Evolutionary conservation across 2,329 filamentous ascomycete species (phyloP), one percentile per base, ranked within the genome.

Genomic region (Westerdykella sp.): DNA sequence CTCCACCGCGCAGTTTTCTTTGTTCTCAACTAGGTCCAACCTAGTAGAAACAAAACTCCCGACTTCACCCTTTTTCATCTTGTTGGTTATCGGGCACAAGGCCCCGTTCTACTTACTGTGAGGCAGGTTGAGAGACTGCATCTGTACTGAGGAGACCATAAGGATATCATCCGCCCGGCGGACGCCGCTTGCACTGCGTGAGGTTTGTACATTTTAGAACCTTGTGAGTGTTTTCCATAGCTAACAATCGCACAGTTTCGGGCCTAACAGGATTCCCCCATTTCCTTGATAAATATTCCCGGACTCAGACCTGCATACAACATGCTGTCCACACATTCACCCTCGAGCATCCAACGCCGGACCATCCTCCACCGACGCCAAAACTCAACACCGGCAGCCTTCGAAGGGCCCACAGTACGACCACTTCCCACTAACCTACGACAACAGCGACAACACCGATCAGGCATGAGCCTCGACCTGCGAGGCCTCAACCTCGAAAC

Each of bases 351-450:
- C 74, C 83, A 87, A 67, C 78, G 78, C 70, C 82, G 82, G 69
- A 80, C 83, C 68, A 80, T 80, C 72, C 78, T 81, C 71, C 88
- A 95, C 73, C 80, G 87, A 69, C 85, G 89, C 73, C 88, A 95
- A 75, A 84, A 87, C 63, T 95, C 89, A 62, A 91, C 86, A 63
- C 86, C 87, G 53, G 80, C 78, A 69, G 79, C 78, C 67, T 86
- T 87, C 71, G 86, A 91, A 67, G 80, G 81, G 60, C 78, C 80
- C 65, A 85, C 82, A 77, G 80, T 82, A 71, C 78, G 70, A 64
- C 75, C 75, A 71, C 75, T 85, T 72, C 79, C 83, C 66, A 69
- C 71, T 62, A 76, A 79, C 69, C 73, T 72, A 59, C 67, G 70
- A 67, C 74, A 73, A 66, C 55, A 53, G 56, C 59, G 62, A 57